These are phyloP conservation scores for Hortiboletus campestris DNA, from an alignment of 768 basidiomycete species.

Conservation along the genomic window DNA sequence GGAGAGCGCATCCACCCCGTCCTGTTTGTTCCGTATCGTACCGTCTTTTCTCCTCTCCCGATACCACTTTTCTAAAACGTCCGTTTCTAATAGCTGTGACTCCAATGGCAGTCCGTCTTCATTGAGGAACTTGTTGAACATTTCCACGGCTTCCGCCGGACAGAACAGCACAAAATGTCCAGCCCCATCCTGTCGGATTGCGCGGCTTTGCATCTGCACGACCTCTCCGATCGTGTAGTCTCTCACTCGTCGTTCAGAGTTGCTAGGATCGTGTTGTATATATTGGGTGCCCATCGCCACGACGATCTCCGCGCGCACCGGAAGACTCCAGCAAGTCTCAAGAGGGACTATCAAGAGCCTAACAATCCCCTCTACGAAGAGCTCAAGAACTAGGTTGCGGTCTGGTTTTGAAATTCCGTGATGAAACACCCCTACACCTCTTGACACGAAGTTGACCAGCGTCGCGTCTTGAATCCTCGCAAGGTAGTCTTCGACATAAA, in stretches of 20 bases:
- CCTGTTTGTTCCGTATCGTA: slow-evolving; percentile 52
- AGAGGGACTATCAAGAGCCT: slow-evolving; percentile 80
- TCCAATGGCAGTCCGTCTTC: slow-evolving; percentile 85
- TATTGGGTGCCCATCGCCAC: slow-evolving; percentile 95
- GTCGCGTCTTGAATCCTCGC: slow-evolving; percentile 57
- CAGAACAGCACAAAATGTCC: slow-evolving; percentile 87
- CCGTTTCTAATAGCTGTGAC: slow-evolving; percentile 62
- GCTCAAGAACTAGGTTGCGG: slow-evolving; percentile 68
- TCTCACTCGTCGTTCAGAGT: slow-evolving; percentile 61
- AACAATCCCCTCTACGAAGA: slow-evolving; percentile 78
- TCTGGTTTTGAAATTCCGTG: slow-evolving; percentile 67
- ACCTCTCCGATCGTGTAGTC: slow-evolving; percentile 84
- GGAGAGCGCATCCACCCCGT: slow-evolving; percentile 71
- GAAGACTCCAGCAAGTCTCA: slow-evolving; percentile 87
- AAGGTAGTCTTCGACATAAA: slow-evolving; percentile 59
- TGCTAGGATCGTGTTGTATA: slow-evolving; percentile 45
- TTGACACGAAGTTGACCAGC: slow-evolving; percentile 70
- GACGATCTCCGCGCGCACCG: slow-evolving; percentile 76
- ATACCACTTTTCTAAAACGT: slow-evolving; percentile 50
- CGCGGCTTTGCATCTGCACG: slow-evolving; percentile 88
- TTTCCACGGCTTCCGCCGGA: slow-evolving; percentile 80
- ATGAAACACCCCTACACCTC: slow-evolving; percentile 88
- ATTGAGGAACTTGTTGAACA: slow-evolving; percentile 78
- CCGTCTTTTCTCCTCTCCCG: slow-evolving; percentile 37
- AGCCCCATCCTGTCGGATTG: slow-evolving; percentile 57